Conservation (phyloP, 176 grass and related monocot species). For the Hordeum vulgare region MorexV3_pseudomolecules_assembly NC_058520.1:595763198-595763697, state of each 20-base stretch:
- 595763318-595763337: neutral
- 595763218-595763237: constrained; percentile 50
- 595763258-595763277: neutral
- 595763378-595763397: neutral
- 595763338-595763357: neutral
- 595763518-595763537: no score
- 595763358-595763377: neutral
- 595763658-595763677: no score
- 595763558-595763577: no score
- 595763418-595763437: neutral
- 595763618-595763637: no score
- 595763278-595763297: no score
- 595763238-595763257: neutral
- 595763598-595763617: no score
- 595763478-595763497: neutral
- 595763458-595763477: neutral
- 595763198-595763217: constrained; percentile 23
- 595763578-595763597: no score
- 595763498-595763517: no score
- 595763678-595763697: no score
- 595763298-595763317: neutral
- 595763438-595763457: neutral
- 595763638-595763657: no score
- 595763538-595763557: no score
- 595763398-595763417: neutral